These are phyloP conservation scores for Macadamia integrifolia DNA, from an alignment of 164 flowering plant genomes.

Conservation along the genomic window DNA sequence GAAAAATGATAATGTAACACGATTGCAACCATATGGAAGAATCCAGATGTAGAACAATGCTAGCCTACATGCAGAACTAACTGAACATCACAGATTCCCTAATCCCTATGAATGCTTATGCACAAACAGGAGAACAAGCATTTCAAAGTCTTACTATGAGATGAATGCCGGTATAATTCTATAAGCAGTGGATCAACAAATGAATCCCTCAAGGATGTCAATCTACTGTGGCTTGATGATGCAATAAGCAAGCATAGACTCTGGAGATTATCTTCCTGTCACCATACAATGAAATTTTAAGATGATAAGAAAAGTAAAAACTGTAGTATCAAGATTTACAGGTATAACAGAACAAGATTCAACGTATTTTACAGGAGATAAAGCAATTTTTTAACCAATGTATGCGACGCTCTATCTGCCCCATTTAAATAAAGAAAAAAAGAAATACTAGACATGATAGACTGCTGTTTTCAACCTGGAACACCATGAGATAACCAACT, in stretches of 20 bases:
- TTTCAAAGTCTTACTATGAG: constrained; percentile 31
- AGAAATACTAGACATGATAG: too few species aligned
- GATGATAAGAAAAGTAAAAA: not conserved
- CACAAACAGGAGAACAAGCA: not conserved
- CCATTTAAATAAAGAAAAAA: too few species aligned
- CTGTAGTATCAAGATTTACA: not conserved
- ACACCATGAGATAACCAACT: too few species aligned
- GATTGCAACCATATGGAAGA: too few species aligned
- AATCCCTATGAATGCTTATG: not conserved
- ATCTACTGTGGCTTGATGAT: constrained; percentile 47
- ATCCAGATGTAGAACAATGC: too few species aligned
- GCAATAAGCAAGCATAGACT: constrained; percentile 38
- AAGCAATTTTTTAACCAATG: too few species aligned
- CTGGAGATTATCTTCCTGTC: constrained; percentile 36
- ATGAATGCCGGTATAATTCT: constrained; percentile 34
- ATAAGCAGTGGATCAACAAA: constrained; percentile 53
- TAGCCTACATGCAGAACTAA: not conserved
- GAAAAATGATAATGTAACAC: not conserved
- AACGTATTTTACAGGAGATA: too few species aligned
- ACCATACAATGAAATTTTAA: constrained; percentile 5
- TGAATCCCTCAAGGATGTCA: constrained; percentile 34
- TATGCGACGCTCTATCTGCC: too few species aligned
- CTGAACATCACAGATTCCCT: not conserved
- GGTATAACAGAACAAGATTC: not conserved
- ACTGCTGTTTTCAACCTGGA: too few species aligned